Evolutionary conservation across 2,329 filamentous ascomycete genomes (phyloP).

Genomic region (Pseudogymnoascus sp.): DNA sequence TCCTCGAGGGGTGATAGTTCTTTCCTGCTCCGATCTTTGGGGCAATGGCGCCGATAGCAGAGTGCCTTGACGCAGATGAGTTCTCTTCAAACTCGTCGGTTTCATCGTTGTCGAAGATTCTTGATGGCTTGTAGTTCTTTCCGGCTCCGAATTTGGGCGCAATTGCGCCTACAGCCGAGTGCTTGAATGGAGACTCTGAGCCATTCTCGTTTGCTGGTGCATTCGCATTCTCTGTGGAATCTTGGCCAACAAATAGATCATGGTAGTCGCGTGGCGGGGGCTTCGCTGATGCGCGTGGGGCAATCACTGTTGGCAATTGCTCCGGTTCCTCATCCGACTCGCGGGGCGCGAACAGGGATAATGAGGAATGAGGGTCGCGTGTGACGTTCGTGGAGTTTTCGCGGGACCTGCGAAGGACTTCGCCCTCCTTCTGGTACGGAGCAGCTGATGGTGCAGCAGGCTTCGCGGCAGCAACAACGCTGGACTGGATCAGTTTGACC

Average conservation of each 20-base stretch:
- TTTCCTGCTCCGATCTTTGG: conserved; percentile 51
- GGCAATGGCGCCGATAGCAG: conserved; percentile 26
- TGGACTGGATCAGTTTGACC: conserved; percentile 63
- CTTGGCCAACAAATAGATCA: conserved; percentile 59
- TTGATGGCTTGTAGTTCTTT: conserved; percentile 57
- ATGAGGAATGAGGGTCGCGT: conserved; percentile 61
- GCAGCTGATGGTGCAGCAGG: conserved; percentile 27
- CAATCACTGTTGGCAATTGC: conserved; percentile 42
- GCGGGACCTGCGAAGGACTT: conserved; percentile 39
- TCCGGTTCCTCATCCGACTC: conserved; percentile 49
- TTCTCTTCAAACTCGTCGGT: conserved; percentile 16
- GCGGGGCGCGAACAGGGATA: conserved; percentile 67
- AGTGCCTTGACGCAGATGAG: conserved; percentile 5
- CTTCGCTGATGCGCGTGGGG: conserved; percentile 62
- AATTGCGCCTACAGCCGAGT: conserved; percentile 20
- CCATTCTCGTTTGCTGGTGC: conserved; percentile 16
- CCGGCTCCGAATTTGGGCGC: conserved; percentile 49
- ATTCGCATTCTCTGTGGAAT: conserved; percentile 23
- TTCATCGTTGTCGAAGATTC: conserved; percentile 57
- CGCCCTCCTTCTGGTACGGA: conserved; percentile 26
- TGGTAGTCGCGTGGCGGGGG: conserved; percentile 58
- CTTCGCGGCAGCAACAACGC: conserved; percentile 43
- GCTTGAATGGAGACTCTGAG: conserved; percentile 16
- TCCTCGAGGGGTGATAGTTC: conserved; percentile 55
- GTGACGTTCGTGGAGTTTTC: conserved; percentile 47